Evolutionary conservation across 306 rosid species (phyloP), one percentile per base, ranked within the genome.

Genomic region (Astragalus membranaceus): DNA sequence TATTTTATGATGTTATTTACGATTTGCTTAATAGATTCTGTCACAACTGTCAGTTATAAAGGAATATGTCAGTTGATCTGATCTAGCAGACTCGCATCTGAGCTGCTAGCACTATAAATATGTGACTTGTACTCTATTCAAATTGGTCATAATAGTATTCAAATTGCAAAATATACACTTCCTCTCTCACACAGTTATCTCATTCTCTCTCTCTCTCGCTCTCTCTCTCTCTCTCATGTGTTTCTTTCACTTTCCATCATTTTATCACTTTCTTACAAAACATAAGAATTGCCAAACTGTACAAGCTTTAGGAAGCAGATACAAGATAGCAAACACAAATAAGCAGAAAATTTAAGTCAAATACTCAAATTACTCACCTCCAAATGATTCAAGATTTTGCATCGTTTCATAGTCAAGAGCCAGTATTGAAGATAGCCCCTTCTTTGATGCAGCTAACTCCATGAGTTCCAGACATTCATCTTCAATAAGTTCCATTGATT

Each of bases 391-490:
- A 57, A 88, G 85, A 79, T 88, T 84, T 73, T 90, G 89, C 59
- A 81, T 47, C 50, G 85, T 77, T 62, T 90, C 94, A 37, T 62
- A 53, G 79, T 88, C 94, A 58, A 90, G 94, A 42, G 86, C 85
- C 65, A 82, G 42, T 39, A 81, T 81, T 23, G 89, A 86, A 17
- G 94, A 77, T 53, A 90, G 72, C 39, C 88, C 89, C 78, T 80
- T 90, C 86, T 80, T 70, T 44, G 85, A 77, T 66, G 89, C 82
- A 81, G 92, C 90, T 62, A 90, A 70, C 59, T 90, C 89, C 96
- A 90, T 86, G 60, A 90, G 84, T 74, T 90, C 96, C 72, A 90
- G 77, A 29, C 66, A 82, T 64, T 90, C 96, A 84, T 90, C 96
- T 42, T 90, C 96, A 73, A 85, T 76, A 23, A 84, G 89, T 70